Conservation (phyloP, 2,329 filamentous ascomycete genomes). For the Sarocladium kiliense region DNA sequence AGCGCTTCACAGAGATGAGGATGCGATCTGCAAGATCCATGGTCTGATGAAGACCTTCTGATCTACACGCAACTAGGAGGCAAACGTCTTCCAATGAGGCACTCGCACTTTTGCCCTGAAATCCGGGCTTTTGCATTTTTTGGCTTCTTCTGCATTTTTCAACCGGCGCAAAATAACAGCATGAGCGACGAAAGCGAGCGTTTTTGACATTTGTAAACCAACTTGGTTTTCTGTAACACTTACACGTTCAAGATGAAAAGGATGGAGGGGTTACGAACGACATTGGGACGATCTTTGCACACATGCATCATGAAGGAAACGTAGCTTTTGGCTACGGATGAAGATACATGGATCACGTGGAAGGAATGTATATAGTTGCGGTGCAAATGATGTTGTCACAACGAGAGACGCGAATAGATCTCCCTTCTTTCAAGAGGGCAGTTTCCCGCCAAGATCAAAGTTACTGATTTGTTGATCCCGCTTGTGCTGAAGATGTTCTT, state of each 20-base stretch:
- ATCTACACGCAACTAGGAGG: too few species aligned
- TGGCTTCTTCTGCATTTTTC: not conserved
- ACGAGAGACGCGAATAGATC: too few species aligned
- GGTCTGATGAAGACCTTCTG: too few species aligned
- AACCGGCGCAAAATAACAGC: not conserved
- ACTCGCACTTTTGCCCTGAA: not conserved
- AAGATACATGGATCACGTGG: not conserved
- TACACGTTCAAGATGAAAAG: not conserved
- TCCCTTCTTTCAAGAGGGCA: not conserved
- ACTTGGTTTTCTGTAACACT: not conserved
- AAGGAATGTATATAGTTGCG: not conserved
- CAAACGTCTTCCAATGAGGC: too few species aligned
- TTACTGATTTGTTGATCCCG: not conserved
- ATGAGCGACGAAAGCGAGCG: slow-evolving; percentile 1
- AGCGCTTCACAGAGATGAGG: slow-evolving; percentile 36
- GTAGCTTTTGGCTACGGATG: not conserved
- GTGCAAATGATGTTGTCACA: too few species aligned
- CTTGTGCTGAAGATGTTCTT: not conserved
- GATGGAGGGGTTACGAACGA: not conserved
- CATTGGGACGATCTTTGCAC: not conserved
- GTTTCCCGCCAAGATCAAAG: not conserved
- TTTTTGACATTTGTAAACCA: not conserved
- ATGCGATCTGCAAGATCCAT: slow-evolving; percentile 20
- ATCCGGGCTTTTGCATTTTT: not conserved
- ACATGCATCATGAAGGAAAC: not conserved